A percentile compares a stretch with the other conserved stretches of the same genome.
These are phyloP conservation scores for Aspergillus phoenicis DNA, from an alignment of 2,329 filamentous ascomycete genomes.

Conservation along the genomic window DNA sequence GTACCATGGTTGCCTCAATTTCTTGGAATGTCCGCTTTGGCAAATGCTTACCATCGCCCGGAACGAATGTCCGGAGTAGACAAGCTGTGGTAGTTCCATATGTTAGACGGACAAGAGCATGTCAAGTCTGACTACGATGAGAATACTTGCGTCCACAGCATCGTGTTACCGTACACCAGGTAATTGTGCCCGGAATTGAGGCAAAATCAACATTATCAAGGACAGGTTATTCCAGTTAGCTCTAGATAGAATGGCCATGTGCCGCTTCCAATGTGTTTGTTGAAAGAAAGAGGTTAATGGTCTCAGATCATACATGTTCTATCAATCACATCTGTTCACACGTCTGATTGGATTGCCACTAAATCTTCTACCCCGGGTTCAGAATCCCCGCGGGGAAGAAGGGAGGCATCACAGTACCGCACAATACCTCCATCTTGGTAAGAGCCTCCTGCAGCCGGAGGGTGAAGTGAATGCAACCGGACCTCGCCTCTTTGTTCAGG, in stretches of 20 bases:
- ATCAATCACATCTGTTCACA: not conserved
- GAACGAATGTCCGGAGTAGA: not conserved
- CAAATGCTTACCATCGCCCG: not conserved
- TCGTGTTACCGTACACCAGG: not conserved
- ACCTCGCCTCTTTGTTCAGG: not conserved
- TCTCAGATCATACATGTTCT: not conserved
- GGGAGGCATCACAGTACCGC: not conserved
- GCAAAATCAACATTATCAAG: not conserved
- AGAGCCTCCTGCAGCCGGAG: not conserved
- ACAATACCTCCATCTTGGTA: not conserved
- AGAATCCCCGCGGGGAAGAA: not conserved
- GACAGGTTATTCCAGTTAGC: not conserved
- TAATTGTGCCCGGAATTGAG: not conserved
- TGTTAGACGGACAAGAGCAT: constrained; percentile 1
- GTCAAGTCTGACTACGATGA: not conserved
- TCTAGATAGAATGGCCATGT: not conserved
- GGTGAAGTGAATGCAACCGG: not conserved
- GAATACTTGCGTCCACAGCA: not conserved
- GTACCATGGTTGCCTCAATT: not conserved
- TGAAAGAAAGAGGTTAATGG: not conserved
- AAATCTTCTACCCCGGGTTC: not conserved
- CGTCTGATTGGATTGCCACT: not conserved
- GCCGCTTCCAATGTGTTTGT: not conserved
- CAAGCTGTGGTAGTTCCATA: not conserved
- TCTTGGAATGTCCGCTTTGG: not conserved